Conservation (phyloP, 2,329 filamentous ascomycete genomes). For the Trichoderma koningii region DNA sequence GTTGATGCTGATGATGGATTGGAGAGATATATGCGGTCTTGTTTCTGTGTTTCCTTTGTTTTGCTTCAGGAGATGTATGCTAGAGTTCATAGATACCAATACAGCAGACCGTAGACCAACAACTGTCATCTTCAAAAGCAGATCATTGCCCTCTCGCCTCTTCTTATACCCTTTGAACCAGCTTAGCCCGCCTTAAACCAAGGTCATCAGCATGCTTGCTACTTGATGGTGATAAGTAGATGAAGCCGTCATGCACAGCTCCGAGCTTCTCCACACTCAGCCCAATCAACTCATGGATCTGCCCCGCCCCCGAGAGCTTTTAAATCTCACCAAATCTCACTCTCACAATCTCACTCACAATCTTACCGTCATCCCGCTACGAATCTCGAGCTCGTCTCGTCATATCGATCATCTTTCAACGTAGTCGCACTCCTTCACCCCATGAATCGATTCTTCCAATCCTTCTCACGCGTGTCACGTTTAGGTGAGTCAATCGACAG, state of each 20-base stretch:
- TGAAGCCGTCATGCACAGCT: slow-evolving; percentile 1
- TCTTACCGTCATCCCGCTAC: neutral
- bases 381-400: no score
- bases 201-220: no score
- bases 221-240: no score
- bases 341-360: neutral
- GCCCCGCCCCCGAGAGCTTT: no score
- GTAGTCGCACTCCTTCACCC: no score
- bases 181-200: no score
- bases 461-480: no score
- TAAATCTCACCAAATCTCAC: slow-evolving; percentile 25
- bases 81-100: slow-evolving; percentile 22
- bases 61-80: slow-evolving; percentile 1
- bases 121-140: neutral
- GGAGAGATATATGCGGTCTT: neutral
- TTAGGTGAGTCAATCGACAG: no score
- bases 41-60: neutral
- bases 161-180: neutral
- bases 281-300: slow-evolving; percentile 7
- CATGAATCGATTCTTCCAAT: no score
- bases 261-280: neutral
- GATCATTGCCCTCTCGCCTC: neutral
- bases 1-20: neutral
- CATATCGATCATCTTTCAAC: no score
- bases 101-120: neutral